A percentile compares a stretch with the other conserved stretches of the same genome.
phyloP scores from a whole-genome alignment of 2,329 filamentous ascomycete genomes.

The Colletotrichum sp. region DNA sequence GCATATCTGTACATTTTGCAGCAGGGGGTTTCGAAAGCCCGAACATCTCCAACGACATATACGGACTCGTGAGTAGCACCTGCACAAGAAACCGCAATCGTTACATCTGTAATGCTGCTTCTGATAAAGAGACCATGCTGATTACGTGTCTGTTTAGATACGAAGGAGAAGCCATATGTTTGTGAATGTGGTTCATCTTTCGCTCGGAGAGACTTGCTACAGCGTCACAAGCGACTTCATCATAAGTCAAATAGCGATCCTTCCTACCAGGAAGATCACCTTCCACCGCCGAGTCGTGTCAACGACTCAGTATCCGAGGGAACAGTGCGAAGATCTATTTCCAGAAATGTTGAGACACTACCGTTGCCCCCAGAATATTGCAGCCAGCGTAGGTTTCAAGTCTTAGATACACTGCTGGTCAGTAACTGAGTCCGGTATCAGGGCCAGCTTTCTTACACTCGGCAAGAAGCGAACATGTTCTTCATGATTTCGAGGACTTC shows the following conservation, averaged over 20 bases:
- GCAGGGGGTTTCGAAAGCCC: background rate
- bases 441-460: background rate
- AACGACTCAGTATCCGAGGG: background rate
- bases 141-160: background rate
- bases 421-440: background rate
- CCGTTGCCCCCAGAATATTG: background rate
- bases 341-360: background rate
- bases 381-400: background rate
- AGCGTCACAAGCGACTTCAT: background rate
- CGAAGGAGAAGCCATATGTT: background rate
- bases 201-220: background rate
- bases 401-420: background rate
- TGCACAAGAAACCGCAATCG: background rate
- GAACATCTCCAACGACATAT: background rate
- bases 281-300: background rate
- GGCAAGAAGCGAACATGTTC: background rate
- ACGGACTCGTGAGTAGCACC: background rate
- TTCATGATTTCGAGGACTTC: background rate
- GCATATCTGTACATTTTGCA: background rate
- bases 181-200: background rate
- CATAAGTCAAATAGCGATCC: background rate
- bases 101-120: background rate
- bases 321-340: background rate
- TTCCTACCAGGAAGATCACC: too few species aligned
- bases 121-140: background rate